Percentiles rank a stretch among this genome's conserved stretches.
Conservation (phyloP, 495 filamentous ascomycete genomes). For the Sabuloglossum arenarium region DNA sequence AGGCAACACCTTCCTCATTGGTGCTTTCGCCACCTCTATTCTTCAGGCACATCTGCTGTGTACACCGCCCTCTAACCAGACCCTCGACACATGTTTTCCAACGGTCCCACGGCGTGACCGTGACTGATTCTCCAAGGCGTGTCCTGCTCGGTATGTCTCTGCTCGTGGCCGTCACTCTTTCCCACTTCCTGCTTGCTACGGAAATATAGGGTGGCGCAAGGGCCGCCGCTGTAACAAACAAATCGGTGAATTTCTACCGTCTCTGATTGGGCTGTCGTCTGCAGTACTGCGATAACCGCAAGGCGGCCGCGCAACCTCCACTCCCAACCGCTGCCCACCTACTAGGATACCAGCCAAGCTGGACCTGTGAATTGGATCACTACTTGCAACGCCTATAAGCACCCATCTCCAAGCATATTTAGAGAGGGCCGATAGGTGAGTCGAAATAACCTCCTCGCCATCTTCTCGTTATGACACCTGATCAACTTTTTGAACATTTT, state of each 20-base stretch:
- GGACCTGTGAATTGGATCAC: neutral
- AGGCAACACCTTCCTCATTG: too few species aligned
- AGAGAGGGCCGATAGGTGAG: neutral
- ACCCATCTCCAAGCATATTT: neutral
- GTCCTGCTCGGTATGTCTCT: neutral
- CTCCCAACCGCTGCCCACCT: conserved; percentile 1
- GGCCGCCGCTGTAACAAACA: neutral
- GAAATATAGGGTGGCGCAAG: neutral
- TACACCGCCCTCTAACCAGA: neutral
- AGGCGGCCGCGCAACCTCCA: neutral
- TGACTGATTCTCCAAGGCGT: too few species aligned
- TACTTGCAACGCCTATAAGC: neutral
- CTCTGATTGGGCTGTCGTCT: neutral
- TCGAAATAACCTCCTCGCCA: neutral
- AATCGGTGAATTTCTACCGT: neutral
- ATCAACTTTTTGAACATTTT: neutral
- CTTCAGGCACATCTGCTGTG: too few species aligned
- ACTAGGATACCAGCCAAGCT: neutral
- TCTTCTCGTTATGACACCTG: neutral
- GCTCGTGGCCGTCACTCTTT: neutral
- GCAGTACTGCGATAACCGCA: neutral
- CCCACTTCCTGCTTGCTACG: neutral
- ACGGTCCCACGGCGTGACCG: neutral
- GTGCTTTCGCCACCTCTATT: too few species aligned
- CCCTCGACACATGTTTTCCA: neutral